phyloP scores from a whole-genome alignment of 768 basidiomycete genomes.

The Glaciozyma antarctica region DNA sequence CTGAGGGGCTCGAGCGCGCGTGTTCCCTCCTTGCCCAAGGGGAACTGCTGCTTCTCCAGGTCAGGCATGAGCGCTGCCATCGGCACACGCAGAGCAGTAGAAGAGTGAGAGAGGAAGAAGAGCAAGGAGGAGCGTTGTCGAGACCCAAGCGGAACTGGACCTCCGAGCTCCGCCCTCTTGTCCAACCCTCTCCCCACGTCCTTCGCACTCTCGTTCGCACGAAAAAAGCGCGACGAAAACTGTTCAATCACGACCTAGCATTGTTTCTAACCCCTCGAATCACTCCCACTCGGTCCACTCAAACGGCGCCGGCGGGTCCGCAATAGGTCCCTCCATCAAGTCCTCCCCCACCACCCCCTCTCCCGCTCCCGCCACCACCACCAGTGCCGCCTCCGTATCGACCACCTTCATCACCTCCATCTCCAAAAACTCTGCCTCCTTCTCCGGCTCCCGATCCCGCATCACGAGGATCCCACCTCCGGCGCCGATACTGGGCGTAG shows the following conservation, averaged over 20 bases:
- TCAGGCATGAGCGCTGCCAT: too few relatives aligned
- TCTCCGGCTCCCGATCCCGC: constrained; percentile 59
- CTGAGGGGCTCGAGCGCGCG: too few relatives aligned
- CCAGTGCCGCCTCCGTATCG: constrained; percentile 9
- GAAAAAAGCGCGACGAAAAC: too few relatives aligned
- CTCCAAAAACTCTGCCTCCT: constrained; percentile 65
- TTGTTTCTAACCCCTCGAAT: neutral
- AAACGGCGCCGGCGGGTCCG: constrained; percentile 25
- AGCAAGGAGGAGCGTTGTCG: too few relatives aligned
- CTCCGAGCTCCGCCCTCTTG: too few relatives aligned
- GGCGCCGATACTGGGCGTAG: constrained; percentile 41
- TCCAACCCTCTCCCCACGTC: too few relatives aligned
- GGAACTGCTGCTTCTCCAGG: too few relatives aligned
- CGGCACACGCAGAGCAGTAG: too few relatives aligned
- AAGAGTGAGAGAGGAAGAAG: too few relatives aligned
- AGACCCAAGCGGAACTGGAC: too few relatives aligned
- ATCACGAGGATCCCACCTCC: constrained; percentile 84
- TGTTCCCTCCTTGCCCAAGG: too few relatives aligned
- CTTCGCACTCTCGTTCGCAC: too few relatives aligned
- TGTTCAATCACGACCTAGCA: neutral
- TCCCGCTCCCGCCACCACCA: neutral
- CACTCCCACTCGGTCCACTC: constrained; percentile 28
- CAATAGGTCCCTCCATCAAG: constrained; percentile 15
- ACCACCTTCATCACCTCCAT: constrained; percentile 39
- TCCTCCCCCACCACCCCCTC: constrained; percentile 4